These are phyloP conservation scores for Cercospora beticola DNA, from an alignment of 2,329 filamentous ascomycete species.

Conservation along the genomic window DNA sequence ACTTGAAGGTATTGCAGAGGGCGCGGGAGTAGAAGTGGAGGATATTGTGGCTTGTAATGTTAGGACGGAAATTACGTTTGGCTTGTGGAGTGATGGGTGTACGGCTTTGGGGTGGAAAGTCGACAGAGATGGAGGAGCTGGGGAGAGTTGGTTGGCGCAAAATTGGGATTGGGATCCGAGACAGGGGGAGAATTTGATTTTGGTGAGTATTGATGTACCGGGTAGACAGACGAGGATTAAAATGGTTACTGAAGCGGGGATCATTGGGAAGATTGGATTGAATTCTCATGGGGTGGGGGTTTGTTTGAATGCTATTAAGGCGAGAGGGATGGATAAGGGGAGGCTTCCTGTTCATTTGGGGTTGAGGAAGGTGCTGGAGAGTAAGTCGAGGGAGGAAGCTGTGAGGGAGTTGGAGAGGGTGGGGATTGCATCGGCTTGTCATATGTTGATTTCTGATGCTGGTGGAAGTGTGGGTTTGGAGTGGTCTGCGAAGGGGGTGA, in stretches of 20 bases:
- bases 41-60: slow-evolving; percentile 61
- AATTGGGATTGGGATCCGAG: slow-evolving; percentile 62
- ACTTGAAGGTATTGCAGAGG: slow-evolving; percentile 52
- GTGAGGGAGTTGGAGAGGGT: slow-evolving; percentile 45
- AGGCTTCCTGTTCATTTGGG: slow-evolving; percentile 61
- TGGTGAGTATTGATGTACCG: slow-evolving; percentile 44
- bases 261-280: slow-evolving; percentile 66
- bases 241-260: slow-evolving; percentile 60
- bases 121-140: not conserved
- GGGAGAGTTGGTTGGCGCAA: slow-evolving; percentile 49
- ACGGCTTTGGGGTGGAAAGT: slow-evolving; percentile 52
- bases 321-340: slow-evolving; percentile 52
- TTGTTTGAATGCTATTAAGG: slow-evolving; percentile 62
- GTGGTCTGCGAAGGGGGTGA: slow-evolving; percentile 42
- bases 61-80: slow-evolving; percentile 58
- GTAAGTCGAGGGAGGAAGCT: slow-evolving; percentile 48
- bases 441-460: slow-evolving; percentile 55
- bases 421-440: slow-evolving; percentile 56
- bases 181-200: slow-evolving; percentile 53
- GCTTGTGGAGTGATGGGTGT: slow-evolving; percentile 59
- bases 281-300: slow-evolving; percentile 60
- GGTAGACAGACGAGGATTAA: slow-evolving; percentile 48
- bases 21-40: slow-evolving; percentile 46
- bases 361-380: slow-evolving; percentile 57
- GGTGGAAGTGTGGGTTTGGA: slow-evolving; percentile 52